Base-by-base conservation (phyloP, 31 red algal species). In the Odonthalia washingtoniensis region DNA sequence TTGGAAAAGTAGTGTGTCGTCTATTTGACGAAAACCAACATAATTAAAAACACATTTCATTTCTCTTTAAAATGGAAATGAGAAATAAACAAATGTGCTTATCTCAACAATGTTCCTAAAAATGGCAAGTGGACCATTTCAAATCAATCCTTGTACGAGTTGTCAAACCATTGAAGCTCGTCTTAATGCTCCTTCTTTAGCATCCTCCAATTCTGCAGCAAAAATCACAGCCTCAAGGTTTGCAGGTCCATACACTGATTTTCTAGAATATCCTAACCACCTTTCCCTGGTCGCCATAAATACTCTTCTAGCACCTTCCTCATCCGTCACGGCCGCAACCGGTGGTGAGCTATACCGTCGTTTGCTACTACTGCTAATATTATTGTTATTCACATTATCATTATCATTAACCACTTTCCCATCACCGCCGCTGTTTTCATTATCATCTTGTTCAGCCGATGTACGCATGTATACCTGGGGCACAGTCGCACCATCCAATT, bases 181-280 rank as follows among this genome's bases (percentile, higher is more conserved):
- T 41, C 80, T 40, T 42, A 89, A 41, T 32, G 64, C 75, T 30
- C 72, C 76, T 32, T 78, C 72, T 16, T 45, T 65, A 14, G 69
- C 76, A 89, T 89, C 86, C 0, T 89, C 86, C 61, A 89, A 70
- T 63, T 89, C 86, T 26, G 75, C 69, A 44, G 86, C 86, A 80
- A 89, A 89, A 41, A 89, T 89, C 5, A 89, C 74, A 37, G 86
- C 86, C 72, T 89, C 86, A 26, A 89, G 76, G 65, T 89, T 89
- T 32, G 86, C 86, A 26, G 86, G 86, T 3, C 86, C 86, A 62
- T 89, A 80, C 27, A 89, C 75, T 4, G 75, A 80, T 75, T 89
- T 89, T 63, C 86, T 76, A 2, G 86, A 78, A 28, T 76, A 78
- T 21, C 86, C 86, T 75, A 89, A 60, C 86, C 86, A 89, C 30